A percentile compares a stretch with the other conserved stretches of the same genome.
Conservation (phyloP, 768 basidiomycete species). For the Termitomyces titanicus region DNA sequence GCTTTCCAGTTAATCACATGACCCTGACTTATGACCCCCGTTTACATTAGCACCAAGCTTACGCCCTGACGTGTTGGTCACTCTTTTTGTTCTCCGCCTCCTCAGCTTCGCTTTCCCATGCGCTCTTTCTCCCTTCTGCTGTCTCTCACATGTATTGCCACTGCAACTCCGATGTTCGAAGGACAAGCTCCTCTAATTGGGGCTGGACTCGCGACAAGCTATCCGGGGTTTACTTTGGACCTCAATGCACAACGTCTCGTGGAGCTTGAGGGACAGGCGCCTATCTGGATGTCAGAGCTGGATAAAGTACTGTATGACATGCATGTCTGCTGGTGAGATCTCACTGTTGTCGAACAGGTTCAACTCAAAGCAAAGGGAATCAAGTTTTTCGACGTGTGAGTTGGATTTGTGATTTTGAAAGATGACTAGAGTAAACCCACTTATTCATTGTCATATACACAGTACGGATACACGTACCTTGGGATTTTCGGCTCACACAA, state of each 20-base stretch:
- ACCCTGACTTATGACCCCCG: not conserved
- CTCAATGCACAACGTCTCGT: constrained; percentile 71
- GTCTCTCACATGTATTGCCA: constrained; percentile 38
- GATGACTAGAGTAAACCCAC: not conserved
- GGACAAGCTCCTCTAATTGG: constrained; percentile 37
- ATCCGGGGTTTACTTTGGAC: constrained; percentile 69
- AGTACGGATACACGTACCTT: constrained; percentile 77
- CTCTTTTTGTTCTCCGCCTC: not conserved
- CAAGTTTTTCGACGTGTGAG: constrained; percentile 87
- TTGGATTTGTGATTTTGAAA: constrained; percentile 7
- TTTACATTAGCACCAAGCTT: no score
- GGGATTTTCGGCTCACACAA: constrained; percentile 36
- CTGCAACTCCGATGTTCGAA: constrained; percentile 35
- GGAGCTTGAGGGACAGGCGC: constrained; percentile 64
- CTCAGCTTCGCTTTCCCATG: constrained; percentile 31
- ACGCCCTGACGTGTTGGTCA: no score
- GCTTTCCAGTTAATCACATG: constrained; percentile 4
- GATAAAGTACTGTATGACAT: constrained; percentile 60
- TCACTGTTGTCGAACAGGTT: constrained; percentile 44
- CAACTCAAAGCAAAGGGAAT: constrained; percentile 70
- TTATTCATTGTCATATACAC: constrained; percentile 15
- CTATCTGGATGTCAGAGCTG: constrained; percentile 84
- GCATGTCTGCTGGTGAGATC: constrained; percentile 3
- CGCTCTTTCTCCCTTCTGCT: constrained; percentile 44
- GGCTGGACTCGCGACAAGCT: constrained; percentile 21